phyloP scores from a whole-genome alignment of 129 eudicot genomes.

The Scalesia atractyloides region DNA sequence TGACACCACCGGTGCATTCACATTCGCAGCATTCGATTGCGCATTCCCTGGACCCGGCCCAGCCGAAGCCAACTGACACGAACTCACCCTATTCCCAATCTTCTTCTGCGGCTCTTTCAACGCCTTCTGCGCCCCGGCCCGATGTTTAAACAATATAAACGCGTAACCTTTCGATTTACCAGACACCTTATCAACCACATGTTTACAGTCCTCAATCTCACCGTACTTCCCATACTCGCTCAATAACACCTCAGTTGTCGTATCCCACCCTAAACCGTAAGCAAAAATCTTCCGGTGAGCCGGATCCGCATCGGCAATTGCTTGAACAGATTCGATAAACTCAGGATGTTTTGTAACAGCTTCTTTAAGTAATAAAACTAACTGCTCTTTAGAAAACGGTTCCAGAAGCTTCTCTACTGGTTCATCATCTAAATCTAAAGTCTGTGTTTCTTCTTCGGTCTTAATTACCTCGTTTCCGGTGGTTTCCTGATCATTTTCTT shows the following conservation, averaged over 20 bases:
- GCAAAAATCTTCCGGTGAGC: slow-evolving; percentile 79
- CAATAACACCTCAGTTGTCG: slow-evolving; percentile 59
- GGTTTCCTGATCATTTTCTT: slow-evolving; percentile 20
- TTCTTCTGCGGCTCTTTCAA: slow-evolving; percentile 87
- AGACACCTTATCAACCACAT: slow-evolving; percentile 68
- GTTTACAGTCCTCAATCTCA: slow-evolving; percentile 83
- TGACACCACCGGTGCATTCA: slow-evolving; percentile 45
- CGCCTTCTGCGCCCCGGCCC: slow-evolving; percentile 77
- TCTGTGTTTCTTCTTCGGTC: slow-evolving; percentile 28
- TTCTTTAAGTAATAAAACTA: slow-evolving; percentile 51
- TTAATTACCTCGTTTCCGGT: slow-evolving; percentile 16
- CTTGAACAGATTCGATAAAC: slow-evolving; percentile 51
- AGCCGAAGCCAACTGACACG: slow-evolving; percentile 91
- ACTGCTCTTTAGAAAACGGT: slow-evolving; percentile 74
- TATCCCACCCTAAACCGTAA: slow-evolving; percentile 87
- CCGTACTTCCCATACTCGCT: slow-evolving; percentile 72
- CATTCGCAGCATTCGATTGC: slow-evolving; percentile 1
- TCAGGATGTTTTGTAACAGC: slow-evolving; percentile 69
- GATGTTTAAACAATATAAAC: slow-evolving; percentile 66
- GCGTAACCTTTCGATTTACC: slow-evolving; percentile 92
- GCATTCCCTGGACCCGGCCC: slow-evolving; percentile 74
- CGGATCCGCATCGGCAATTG: slow-evolving; percentile 74
- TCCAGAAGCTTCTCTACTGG: slow-evolving; percentile 79
- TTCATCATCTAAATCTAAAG: slow-evolving; percentile 50
- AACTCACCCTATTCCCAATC: slow-evolving; percentile 75